Evolutionary conservation across 2,329 filamentous ascomycete genomes (phyloP).

Genomic region (Claviceps paspali): DNA sequence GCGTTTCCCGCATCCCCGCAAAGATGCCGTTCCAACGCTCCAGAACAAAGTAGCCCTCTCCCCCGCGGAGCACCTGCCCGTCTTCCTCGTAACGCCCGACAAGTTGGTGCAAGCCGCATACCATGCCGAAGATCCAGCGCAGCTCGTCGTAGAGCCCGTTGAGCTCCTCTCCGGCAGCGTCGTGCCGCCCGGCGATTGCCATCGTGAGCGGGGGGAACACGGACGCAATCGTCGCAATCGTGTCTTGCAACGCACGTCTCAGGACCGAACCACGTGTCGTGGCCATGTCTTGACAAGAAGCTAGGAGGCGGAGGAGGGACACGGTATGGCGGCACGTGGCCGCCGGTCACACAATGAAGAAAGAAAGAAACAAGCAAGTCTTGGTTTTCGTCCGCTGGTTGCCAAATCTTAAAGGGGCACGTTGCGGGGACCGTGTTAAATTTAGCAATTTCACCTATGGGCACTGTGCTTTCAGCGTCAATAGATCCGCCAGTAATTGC

Average conservation of each 20-base stretch:
- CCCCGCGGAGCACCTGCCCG: neutral
- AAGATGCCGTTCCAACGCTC: neutral
- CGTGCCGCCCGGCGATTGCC: neutral
- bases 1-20: neutral
- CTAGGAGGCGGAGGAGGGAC: too few species aligned
- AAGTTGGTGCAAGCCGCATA: neutral
- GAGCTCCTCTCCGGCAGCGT: neutral
- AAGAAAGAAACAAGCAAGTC: too few species aligned
- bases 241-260: neutral
- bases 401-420: too few species aligned
- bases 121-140: neutral
- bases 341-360: too few species aligned
- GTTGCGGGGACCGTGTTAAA: too few species aligned
- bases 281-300: too few species aligned
- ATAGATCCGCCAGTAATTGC: too few species aligned
- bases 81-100: neutral
- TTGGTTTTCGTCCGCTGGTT: too few species aligned
- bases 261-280: neutral
- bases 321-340: too few species aligned
- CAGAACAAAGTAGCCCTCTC: neutral
- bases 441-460: too few species aligned
- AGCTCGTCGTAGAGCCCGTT: neutral
- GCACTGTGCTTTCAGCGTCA: too few species aligned
- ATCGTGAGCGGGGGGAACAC: neutral
- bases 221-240: neutral